phyloP scores from a whole-genome alignment of 225 moss, liverwort and hornwort genomes.

The Marchantia polymorpha region DNA sequence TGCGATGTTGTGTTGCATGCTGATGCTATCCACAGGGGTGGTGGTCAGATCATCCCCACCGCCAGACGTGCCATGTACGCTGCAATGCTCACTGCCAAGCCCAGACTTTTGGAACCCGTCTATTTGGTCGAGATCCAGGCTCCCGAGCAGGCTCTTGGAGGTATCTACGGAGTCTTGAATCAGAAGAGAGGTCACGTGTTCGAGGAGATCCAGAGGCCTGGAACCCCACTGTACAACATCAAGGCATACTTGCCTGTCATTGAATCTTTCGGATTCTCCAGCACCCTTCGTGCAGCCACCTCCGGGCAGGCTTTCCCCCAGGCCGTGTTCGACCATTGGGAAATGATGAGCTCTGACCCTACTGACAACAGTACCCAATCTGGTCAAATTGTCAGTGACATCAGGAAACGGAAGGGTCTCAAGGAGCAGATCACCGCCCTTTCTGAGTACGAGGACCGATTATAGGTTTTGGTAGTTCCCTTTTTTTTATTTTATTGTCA shows the following conservation, averaged over 20 bases:
- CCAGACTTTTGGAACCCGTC: slow-evolving; percentile 41
- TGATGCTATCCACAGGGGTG: slow-evolving; percentile 48
- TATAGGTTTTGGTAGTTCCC: neutral
- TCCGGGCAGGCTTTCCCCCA: slow-evolving; percentile 54
- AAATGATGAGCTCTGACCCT: slow-evolving; percentile 46
- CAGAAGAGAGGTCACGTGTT: slow-evolving; percentile 53
- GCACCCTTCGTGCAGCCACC: slow-evolving; percentile 42
- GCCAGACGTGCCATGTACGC: slow-evolving; percentile 51
- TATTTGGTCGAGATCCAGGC: slow-evolving; percentile 52
- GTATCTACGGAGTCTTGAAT: slow-evolving; percentile 45
- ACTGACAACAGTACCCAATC: slow-evolving; percentile 21
- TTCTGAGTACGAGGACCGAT: slow-evolving; percentile 42
- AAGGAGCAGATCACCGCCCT: slow-evolving; percentile 37
- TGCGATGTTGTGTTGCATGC: slow-evolving; percentile 49
- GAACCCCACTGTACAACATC: slow-evolving; percentile 47
- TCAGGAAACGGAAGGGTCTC: slow-evolving; percentile 42
- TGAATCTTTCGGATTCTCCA: slow-evolving; percentile 47
- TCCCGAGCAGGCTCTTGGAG: slow-evolving; percentile 47
- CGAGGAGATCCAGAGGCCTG: slow-evolving; percentile 48
- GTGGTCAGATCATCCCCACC: slow-evolving; percentile 50
- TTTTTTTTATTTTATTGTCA: neutral
- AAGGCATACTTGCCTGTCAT: slow-evolving; percentile 51
- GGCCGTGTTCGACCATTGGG: slow-evolving; percentile 52
- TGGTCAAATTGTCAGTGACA: slow-evolving; percentile 22
- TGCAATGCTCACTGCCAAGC: slow-evolving; percentile 43